Evolutionary conservation across 2,329 filamentous ascomycete genomes (phyloP).

Genomic region (Beauveria pseudobassiana): DNA sequence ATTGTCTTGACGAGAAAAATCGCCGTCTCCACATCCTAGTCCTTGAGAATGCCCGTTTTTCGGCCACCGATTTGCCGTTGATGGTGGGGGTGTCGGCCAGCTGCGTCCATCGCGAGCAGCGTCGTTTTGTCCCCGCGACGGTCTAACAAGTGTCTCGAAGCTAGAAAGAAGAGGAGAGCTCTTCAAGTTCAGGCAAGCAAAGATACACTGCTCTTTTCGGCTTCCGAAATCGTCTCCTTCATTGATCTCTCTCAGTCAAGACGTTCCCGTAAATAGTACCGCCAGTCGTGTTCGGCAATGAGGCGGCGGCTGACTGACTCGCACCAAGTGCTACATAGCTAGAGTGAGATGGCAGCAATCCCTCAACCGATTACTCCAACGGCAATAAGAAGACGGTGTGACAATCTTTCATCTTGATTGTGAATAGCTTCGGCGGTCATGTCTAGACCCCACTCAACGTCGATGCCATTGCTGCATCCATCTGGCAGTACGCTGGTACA

Average conservation of each 20-base stretch:
- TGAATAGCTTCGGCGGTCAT: too few species aligned
- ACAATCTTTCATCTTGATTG: too few species aligned
- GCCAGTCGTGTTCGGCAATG: too few species aligned
- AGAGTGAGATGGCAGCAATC: too few species aligned
- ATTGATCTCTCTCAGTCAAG: neutral
- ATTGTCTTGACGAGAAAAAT: neutral
- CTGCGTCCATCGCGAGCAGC: neutral
- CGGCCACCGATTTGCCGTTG: neutral
- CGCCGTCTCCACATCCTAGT: neutral
- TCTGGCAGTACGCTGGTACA: too few species aligned
- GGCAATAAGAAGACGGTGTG: too few species aligned
- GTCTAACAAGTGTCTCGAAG: neutral
- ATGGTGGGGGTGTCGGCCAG: neutral
- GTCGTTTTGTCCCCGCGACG: too few species aligned
- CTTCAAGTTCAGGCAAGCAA: neutral
- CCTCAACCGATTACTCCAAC: too few species aligned
- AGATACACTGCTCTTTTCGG: neutral
- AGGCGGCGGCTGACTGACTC: neutral
- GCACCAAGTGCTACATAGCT: neutral
- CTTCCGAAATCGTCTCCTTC: neutral
- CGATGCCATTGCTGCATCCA: too few species aligned
- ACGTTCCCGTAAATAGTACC: too few species aligned
- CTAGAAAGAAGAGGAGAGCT: too few species aligned
- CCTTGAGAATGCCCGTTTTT: neutral
- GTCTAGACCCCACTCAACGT: too few species aligned